Percentiles rank a stretch among this genome's conserved stretches.
phyloP scores from a whole-genome alignment of 805 yeast species.

The Kuraishia floccosa region DNA sequence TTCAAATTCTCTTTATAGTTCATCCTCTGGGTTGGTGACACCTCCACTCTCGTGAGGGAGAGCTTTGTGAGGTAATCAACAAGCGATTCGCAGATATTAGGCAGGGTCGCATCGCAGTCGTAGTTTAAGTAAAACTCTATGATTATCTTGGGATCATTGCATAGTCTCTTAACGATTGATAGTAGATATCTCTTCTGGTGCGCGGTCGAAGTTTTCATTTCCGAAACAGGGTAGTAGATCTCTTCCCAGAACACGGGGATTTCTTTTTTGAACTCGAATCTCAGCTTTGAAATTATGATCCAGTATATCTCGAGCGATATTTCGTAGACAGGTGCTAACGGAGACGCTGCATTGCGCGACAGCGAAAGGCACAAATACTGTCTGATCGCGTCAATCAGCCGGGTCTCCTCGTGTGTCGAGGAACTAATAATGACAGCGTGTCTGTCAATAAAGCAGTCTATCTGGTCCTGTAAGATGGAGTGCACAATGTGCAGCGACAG shows the following conservation, averaged over 20 bases:
- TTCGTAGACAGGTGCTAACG: slow-evolving; percentile 85
- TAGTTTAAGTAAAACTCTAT: slow-evolving; percentile 91
- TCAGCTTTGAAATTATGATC: slow-evolving; percentile 71
- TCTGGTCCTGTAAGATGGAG: slow-evolving; percentile 74
- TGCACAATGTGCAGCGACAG: slow-evolving; percentile 82
- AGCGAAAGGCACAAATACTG: slow-evolving; percentile 76
- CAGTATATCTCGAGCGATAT: slow-evolving; percentile 88
- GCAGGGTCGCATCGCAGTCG: slow-evolving; percentile 78
- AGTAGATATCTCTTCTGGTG: slow-evolving; percentile 89
- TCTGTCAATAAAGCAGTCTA: slow-evolving; percentile 62
- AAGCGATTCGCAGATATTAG: slow-evolving; percentile 77
- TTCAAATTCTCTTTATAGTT: slow-evolving; percentile 38
- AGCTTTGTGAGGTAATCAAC: slow-evolving; percentile 67
- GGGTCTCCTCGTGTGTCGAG: slow-evolving; percentile 38
- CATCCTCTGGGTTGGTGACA: slow-evolving; percentile 55
- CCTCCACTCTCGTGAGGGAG: slow-evolving; percentile 61
- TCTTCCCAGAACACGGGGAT: slow-evolving; percentile 90
- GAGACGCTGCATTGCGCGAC: slow-evolving; percentile 87
- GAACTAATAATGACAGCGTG: slow-evolving; percentile 41
- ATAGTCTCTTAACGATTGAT: slow-evolving; percentile 67
- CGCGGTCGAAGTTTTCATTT: slow-evolving; percentile 80
- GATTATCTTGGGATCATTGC: slow-evolving; percentile 81
- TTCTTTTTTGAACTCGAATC: slow-evolving; percentile 84
- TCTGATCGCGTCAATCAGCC: slow-evolving; percentile 69
- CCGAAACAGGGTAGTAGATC: slow-evolving; percentile 88